Evolutionary conservation across 371 early-diverging fungal species (phyloP), one percentile per base, ranked within the genome.

Genomic region (Mucor velutinosus): DNA sequence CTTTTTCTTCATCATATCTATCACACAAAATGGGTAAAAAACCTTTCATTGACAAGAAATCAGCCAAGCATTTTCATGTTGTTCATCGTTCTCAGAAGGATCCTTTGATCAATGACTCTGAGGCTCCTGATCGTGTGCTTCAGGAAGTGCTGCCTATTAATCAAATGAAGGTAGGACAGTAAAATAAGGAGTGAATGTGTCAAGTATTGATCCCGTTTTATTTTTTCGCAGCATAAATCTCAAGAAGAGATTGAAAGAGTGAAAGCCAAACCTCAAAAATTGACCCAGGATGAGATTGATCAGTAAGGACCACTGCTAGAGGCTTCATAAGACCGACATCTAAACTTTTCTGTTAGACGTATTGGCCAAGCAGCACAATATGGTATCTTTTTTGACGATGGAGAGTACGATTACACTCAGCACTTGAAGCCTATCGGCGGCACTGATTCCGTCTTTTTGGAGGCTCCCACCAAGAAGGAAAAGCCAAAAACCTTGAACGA

Each of bases 71-170:
- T 72, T 98, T 86, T 82, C 92, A 93, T 75, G 86, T 98, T 35
- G 94, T 97, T 17, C 95, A 97, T 78, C 87, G 98, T 74, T 96
- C 97, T n/a, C 96, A 96, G 79, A 86, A 94, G 67, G 98, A 98
- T 84, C 96, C 97, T 33, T 85, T 91, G 58, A 89, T 94, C 58
- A 91, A 92, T 32, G 95, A 95, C 73, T 85, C 89, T 23, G 90
- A 89, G 15, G 89, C 93, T 7, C 87, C 94, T 2, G 85, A 86
- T 61, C 87, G 89, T 64, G 97, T 98, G n/a, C 83, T 98, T 33
- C 87, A 90, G 56, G 92, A 94, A 63, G 85, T 93, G 7, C 76
- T 90, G 57, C 90, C 92, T 25, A 64, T 79, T 65, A 93, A 94
- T 75, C 66, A 90, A 39, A 62, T 87, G 7, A 90, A 90, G 79